These are phyloP conservation scores for Mycena rosella DNA, from an alignment of 768 basidiomycete species.

Conservation along the genomic window DNA sequence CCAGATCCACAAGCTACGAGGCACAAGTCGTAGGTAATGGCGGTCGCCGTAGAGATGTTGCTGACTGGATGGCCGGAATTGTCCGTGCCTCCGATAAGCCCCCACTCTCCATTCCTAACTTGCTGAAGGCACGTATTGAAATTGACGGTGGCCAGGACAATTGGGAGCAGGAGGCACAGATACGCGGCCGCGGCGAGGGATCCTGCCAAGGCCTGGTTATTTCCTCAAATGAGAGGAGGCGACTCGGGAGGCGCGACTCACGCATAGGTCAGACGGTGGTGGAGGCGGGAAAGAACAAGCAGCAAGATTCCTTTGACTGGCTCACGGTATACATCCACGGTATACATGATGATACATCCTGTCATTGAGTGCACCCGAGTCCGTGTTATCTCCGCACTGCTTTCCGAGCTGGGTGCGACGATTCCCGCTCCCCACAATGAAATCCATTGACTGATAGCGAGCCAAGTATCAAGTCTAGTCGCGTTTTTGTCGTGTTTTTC, in stretches of 20 bases:
- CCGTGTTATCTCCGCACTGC: no score
- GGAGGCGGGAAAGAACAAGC: no score
- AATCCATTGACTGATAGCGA: no score
- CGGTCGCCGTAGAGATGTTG: constrained; percentile 39
- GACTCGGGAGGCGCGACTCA: not conserved
- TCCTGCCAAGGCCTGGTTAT: not conserved
- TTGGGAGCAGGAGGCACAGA: constrained; percentile 4
- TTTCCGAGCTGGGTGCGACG: no score
- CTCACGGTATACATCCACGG: no score
- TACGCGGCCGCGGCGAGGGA: not conserved
- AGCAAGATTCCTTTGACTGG: no score
- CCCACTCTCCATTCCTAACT: constrained; percentile 22
- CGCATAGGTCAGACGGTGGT: not conserved
- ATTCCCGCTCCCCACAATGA: no score
- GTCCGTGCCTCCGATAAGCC: constrained; percentile 29
- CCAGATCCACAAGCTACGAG: constrained; percentile 38
- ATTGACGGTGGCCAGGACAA: constrained; percentile 22
- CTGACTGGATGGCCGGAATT: constrained; percentile 36
- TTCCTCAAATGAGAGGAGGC: not conserved
- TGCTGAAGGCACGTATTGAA: constrained; percentile 30
- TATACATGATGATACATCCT: no score
- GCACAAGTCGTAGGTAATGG: constrained; percentile 43
- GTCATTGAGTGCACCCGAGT: no score
- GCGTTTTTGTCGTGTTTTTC: no score
- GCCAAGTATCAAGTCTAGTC: no score